A percentile compares a stretch with the other conserved stretches of the same genome.
These are phyloP conservation scores for Schizophyllum commune DNA, from an alignment of 1,284 basidiomycete species.

Conservation along the genomic window DNA sequence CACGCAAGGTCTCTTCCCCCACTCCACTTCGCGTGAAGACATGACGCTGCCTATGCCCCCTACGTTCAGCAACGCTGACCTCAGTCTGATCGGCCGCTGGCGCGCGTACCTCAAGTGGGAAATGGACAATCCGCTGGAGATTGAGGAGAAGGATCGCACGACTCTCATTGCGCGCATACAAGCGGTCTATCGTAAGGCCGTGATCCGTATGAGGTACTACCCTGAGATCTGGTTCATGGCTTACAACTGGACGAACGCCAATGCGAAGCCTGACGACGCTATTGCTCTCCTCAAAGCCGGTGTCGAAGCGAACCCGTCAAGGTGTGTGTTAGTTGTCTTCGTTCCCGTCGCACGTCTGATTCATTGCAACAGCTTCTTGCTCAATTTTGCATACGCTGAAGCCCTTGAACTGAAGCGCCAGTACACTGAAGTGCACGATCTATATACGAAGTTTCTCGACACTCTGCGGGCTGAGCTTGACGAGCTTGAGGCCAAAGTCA, in stretches of 20 bases:
- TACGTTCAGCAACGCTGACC: constrained; percentile 67
- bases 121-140: constrained; percentile 87
- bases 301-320: constrained; percentile 82
- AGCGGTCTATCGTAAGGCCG: constrained; percentile 82
- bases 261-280: constrained; percentile 81
- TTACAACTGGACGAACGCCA: constrained; percentile 68
- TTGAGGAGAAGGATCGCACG: constrained; percentile 78
- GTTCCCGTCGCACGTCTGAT: constrained; percentile 1
- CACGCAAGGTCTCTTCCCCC: constrained; percentile 50
- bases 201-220: constrained; percentile 89
- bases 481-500: constrained; percentile 35
- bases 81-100: constrained; percentile 78
- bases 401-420: constrained; percentile 67
- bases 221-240: constrained; percentile 97
- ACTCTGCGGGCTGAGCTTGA: constrained; percentile 71
- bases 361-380: constrained; percentile 56
- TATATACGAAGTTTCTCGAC: constrained; percentile 68
- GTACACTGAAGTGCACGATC: constrained; percentile 56
- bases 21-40: constrained; percentile 26
- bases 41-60: constrained; percentile 61
- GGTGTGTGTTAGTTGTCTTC: constrained; percentile 31
- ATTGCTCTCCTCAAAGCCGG: constrained; percentile 77
- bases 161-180: constrained; percentile 67
- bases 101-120: constrained; percentile 94
- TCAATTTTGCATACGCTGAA: constrained; percentile 89